Percentiles rank a stretch among this genome's conserved stretches.
phyloP scores from a whole-genome alignment of 345 rosid genomes.

The Mangifera indica region DNA sequence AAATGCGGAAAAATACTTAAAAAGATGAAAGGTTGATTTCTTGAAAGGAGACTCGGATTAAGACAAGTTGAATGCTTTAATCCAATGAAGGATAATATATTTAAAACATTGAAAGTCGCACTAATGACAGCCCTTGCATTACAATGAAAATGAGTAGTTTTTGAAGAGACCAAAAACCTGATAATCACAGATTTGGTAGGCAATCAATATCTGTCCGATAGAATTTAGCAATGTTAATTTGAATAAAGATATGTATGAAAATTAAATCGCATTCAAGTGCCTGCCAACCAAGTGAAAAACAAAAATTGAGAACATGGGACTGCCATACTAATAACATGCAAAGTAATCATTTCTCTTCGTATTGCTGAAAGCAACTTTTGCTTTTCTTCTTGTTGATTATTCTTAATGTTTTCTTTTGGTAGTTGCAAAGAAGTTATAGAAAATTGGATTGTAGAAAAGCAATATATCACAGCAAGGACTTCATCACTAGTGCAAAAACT shows the following conservation, averaged over 20 bases:
- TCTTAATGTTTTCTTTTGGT: no score
- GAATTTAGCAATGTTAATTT: not conserved
- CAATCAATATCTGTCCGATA: constrained; percentile 23
- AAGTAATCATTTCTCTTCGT: no score
- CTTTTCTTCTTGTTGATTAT: no score
- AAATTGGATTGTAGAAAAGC: no score
- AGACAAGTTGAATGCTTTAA: not conserved
- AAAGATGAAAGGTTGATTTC: no score
- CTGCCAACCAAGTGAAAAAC: not conserved
- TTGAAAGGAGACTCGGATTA: not conserved
- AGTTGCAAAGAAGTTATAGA: no score
- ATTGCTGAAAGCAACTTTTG: no score
- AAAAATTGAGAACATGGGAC: not conserved
- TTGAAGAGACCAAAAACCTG: not conserved
- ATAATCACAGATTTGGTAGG: constrained; percentile 25
- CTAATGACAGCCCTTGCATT: constrained; percentile 22
- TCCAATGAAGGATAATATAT: not conserved
- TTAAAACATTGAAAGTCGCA: constrained; percentile 18
- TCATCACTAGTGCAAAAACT: no score
- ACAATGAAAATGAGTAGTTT: constrained; percentile 4
- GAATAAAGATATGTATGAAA: no score
- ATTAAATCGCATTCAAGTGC: not conserved
- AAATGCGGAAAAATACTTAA: no score
- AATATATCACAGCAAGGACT: no score
- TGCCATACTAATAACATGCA: not conserved